Base-by-base conservation (phyloP, 306 rosid genomes). In the Psophocarpus tetragonolobus region DNA sequence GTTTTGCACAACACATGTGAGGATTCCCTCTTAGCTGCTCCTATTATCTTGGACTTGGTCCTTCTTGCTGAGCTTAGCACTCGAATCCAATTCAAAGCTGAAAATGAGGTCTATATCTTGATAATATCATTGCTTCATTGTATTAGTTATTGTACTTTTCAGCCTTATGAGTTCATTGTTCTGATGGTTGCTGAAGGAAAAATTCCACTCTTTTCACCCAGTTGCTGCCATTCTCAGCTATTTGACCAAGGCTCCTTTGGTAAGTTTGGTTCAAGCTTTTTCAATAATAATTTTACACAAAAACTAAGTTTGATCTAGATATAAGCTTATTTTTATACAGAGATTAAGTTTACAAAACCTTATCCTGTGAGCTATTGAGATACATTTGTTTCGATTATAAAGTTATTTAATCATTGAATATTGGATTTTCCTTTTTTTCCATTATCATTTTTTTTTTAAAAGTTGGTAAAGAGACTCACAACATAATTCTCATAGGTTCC, bases 1-100 rank as follows among this genome's bases (percentile, higher is more conserved):
- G 99, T 95, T 78, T 21, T 95, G 88, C 99, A 95, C 94, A 95
- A 95, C 88, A 95, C 99, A 9, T 95, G 99, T 14, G 99, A 95
- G 84, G 99, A 95, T 83, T 95, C 99, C n/a, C 93, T 95, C 14
- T 74, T 95, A 80, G 99, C 99, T 51, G 97, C 99, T 75, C 99
- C 99, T 30, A 95, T 95, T 68, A 92, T 95, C 80, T 90, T 95
- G 61, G 99, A 95, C 63, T 85, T 95, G 88, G 99, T 95, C 76
- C 97, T 95, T 68, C 97, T 95, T 51, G 97, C 99, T 45, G 99
- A 95, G 86, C 99, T 95, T n/a, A 91, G 97, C 85, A 84, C 97
- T 60, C 91, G 99, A 24, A 95, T 95, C 30, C 89, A 91, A 87
- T 87, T 95, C 76, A 92, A 91, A 83, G 86, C 97, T 63, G 99